Evolutionary conservation across 1,284 basidiomycete genomes (phyloP).

Genomic region (Cutaneotrichosporon cavernicola): DNA sequence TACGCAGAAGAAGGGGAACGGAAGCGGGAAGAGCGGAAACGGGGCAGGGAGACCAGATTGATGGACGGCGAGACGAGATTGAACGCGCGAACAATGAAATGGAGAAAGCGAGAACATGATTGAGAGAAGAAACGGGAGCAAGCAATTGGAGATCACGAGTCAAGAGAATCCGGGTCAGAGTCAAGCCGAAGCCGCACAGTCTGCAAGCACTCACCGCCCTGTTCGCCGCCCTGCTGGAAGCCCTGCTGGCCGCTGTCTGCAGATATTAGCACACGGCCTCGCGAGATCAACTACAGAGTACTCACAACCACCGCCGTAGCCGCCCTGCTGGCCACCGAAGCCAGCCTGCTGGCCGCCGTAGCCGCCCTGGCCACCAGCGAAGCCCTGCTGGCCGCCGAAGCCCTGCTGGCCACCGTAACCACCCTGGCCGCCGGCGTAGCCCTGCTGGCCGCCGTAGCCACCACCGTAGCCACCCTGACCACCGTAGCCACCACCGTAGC

Average conservation of each 20-base stretch:
- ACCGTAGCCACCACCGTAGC: conserved; percentile 39
- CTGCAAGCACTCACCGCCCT: conserved; percentile 28
- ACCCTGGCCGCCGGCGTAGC: conserved; percentile 50
- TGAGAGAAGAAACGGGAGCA: conserved; percentile 10
- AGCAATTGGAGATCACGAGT: conserved; percentile 1
- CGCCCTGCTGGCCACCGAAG: conserved; percentile 32
- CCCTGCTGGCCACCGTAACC: conserved; percentile 38
- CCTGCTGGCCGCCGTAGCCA: conserved; percentile 37
- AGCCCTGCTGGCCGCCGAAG: conserved; percentile 36
- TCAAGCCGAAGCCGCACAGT: conserved; percentile 2
- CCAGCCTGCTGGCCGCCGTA: conserved; percentile 45
- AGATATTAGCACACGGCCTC: background rate
- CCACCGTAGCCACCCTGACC: conserved; percentile 46
- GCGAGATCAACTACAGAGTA: conserved; percentile 33
- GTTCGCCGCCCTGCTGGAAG: conserved; percentile 45
- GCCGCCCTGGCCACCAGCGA: conserved; percentile 33
- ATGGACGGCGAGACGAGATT: background rate
- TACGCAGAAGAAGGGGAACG: background rate
- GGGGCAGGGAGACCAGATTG: background rate
- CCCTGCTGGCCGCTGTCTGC: conserved; percentile 38
- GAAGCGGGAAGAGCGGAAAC: conserved; percentile 1
- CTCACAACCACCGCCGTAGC: conserved; percentile 49
- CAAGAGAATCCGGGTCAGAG: conserved; percentile 7
- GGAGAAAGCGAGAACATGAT: conserved; percentile 9
- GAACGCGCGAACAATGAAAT: background rate